phyloP scores from a whole-genome alignment of 2,329 filamentous ascomycete species.

The Zopfia rhizophila region DNA sequence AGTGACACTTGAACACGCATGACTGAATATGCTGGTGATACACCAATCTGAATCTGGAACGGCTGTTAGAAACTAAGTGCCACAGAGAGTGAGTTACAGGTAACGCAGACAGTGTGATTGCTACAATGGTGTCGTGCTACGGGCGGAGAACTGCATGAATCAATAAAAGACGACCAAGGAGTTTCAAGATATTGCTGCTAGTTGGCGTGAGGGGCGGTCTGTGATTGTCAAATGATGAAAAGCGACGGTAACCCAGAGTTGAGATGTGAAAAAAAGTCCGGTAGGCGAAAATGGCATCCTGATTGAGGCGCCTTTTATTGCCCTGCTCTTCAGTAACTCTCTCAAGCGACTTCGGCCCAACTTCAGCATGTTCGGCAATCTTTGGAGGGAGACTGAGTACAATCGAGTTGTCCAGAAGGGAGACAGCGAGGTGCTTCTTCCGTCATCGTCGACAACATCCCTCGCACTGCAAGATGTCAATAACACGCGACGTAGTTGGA shows the following conservation, averaged over 20 bases:
- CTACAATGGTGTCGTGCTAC: conserved; percentile 4
- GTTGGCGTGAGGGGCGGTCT: too few species aligned
- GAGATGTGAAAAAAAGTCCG: neutral
- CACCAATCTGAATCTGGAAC: too few species aligned
- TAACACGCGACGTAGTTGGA: neutral
- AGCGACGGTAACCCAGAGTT: neutral
- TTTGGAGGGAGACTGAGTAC: conserved; percentile 9
- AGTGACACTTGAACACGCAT: too few species aligned
- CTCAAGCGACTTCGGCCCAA: neutral
- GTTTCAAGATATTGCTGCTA: neutral
- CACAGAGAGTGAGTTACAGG: too few species aligned
- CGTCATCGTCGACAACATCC: neutral
- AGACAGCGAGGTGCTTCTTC: conserved; percentile 17
- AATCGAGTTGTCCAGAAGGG: conserved; percentile 6
- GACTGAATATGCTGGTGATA: too few species aligned
- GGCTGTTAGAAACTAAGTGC: too few species aligned
- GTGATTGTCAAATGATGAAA: neutral
- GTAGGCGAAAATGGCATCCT: neutral
- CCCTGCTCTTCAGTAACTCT: too few species aligned
- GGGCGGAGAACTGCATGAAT: conserved; percentile 1
- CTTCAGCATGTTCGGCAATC: conserved; percentile 16
- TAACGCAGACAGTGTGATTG: too few species aligned
- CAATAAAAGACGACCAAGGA: neutral
- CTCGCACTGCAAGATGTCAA: neutral
- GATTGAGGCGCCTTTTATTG: too few species aligned